A percentile compares a stretch with the other conserved stretches of the same genome.
Conservation (phyloP, 2,329 filamentous ascomycete genomes). For the Fusarium dlaminii region DNA sequence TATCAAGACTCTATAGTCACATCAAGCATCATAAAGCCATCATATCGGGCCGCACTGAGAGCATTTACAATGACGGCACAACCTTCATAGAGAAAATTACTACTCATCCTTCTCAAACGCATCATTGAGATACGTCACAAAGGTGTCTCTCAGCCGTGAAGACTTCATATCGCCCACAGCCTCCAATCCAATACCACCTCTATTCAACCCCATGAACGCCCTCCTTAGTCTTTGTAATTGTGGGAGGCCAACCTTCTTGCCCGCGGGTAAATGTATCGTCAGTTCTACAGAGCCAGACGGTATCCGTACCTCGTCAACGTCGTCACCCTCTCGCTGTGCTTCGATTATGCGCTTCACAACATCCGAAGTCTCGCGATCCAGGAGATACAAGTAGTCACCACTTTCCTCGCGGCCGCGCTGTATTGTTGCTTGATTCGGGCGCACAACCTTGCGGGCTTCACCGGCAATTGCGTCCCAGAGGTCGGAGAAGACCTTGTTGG, state of each 20-base stretch:
- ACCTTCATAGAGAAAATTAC: slow-evolving; percentile 1
- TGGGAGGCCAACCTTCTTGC: slow-evolving; percentile 72
- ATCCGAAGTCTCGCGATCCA: slow-evolving; percentile 82
- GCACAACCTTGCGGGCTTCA: slow-evolving; percentile 69
- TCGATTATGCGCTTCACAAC: slow-evolving; percentile 76
- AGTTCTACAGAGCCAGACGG: slow-evolving; percentile 54
- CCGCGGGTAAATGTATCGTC: slow-evolving; percentile 69
- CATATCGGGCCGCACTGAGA: background rate
- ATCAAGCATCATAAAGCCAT: background rate
- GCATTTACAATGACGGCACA: background rate
- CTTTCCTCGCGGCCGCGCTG: slow-evolving; percentile 69
- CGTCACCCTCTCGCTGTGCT: slow-evolving; percentile 72
- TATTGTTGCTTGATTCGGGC: slow-evolving; percentile 80
- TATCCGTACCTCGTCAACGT: slow-evolving; percentile 66
- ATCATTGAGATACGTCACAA: slow-evolving; percentile 74
- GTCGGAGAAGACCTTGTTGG: slow-evolving; percentile 64
- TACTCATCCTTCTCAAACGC: slow-evolving; percentile 67
- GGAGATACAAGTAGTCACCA: slow-evolving; percentile 80
- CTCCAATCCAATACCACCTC: slow-evolving; percentile 72
- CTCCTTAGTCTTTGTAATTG: slow-evolving; percentile 81
- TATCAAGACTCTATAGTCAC: background rate
- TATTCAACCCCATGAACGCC: slow-evolving; percentile 80
- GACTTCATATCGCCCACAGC: slow-evolving; percentile 63
- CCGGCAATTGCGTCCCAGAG: slow-evolving; percentile 81
- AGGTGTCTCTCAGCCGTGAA: slow-evolving; percentile 67